Evolutionary conservation across 192 early-diverging fungal species (phyloP), one percentile per base, ranked within the genome.

Genomic region (Diversispora epigaea): DNA sequence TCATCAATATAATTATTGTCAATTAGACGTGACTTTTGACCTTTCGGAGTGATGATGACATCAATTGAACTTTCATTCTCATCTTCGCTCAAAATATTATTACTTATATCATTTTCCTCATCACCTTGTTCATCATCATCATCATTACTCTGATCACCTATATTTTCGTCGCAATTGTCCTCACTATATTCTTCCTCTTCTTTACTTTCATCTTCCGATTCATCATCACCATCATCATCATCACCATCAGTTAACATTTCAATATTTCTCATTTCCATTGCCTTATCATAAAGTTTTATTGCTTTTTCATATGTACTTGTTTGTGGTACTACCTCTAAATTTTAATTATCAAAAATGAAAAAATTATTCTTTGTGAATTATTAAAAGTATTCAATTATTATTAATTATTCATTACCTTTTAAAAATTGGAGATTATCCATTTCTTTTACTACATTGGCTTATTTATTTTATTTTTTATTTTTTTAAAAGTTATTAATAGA

Each of bases 51-150:
- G 50, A 17, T 63, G 85, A 58, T 46, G 81, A 61, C 75, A 84
- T 85, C 7, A 83, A 83, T 32, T 4, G 12, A 17, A 54, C 50
- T 54, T 54, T 12, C 10, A 54, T 17, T 54, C 50, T 4, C n/a
- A 54, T 83, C 79, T 64, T 84, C 83, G 22, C 84, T 75, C 10
- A 85, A 78, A 44, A 84, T 84, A 77, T 66, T 63, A 1, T 22
- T 19, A 49, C 6, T 68, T 12, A 68, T 9, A 44, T 68, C 49
- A 9, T 46, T 15, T 4, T 43, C 43, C 14, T 50, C 45, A 43
- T 45, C 25, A 19, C 17, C 17, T 68, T 68, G 22, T 17, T 63
- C 61, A 3, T 19, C 60, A 43, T 63, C 61, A 0, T 61, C 60
- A 6, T 21, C 49, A 68, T 22, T 49, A 43, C 45, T 45, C 45